These are phyloP conservation scores for Podaxis sp. DNA, from an alignment of 768 basidiomycete species.

Conservation along the genomic window DNA sequence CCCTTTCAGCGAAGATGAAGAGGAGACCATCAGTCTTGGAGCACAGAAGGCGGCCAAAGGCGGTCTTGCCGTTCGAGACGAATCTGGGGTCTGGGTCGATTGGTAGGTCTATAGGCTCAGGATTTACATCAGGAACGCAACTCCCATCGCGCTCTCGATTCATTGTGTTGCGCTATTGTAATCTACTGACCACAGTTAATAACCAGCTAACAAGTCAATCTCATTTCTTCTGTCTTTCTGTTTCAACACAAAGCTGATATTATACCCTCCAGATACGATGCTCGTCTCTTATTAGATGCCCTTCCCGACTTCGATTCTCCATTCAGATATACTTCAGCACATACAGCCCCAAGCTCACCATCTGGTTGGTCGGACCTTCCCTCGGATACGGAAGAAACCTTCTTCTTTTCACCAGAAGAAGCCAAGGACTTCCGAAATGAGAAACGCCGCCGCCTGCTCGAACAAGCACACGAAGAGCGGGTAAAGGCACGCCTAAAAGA, in stretches of 20 bases:
- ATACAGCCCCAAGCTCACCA: slow-evolving; percentile 41
- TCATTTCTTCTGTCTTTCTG: slow-evolving; percentile 22
- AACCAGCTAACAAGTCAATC: slow-evolving; percentile 25
- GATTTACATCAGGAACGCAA: not conserved
- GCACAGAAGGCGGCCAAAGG: not conserved
- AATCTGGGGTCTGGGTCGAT: slow-evolving; percentile 68
- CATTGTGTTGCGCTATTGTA: not conserved
- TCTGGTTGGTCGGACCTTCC: slow-evolving; percentile 82
- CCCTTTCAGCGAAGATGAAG: slow-evolving; percentile 25
- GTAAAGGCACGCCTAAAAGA: slow-evolving; percentile 53
- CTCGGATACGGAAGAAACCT: slow-evolving; percentile 83
- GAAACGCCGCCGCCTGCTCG: slow-evolving; percentile 65
- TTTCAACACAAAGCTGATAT: slow-evolving; percentile 22
- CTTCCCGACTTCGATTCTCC: slow-evolving; percentile 25
- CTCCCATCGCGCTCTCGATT: not conserved
- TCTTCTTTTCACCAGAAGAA: slow-evolving; percentile 72
- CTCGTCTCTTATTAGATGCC: slow-evolving; percentile 68
- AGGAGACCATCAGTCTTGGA: slow-evolving; percentile 19
- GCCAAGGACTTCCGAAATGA: slow-evolving; percentile 63
- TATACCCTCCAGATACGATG: slow-evolving; percentile 64
- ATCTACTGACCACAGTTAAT: not conserved
- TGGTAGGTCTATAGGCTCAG: slow-evolving; percentile 57
- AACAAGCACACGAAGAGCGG: slow-evolving; percentile 63
- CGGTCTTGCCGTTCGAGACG: slow-evolving; percentile 1
- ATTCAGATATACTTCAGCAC: not conserved